Conservation (phyloP, 169 alveolate species). For the Plasmodium gaboni region DNA sequence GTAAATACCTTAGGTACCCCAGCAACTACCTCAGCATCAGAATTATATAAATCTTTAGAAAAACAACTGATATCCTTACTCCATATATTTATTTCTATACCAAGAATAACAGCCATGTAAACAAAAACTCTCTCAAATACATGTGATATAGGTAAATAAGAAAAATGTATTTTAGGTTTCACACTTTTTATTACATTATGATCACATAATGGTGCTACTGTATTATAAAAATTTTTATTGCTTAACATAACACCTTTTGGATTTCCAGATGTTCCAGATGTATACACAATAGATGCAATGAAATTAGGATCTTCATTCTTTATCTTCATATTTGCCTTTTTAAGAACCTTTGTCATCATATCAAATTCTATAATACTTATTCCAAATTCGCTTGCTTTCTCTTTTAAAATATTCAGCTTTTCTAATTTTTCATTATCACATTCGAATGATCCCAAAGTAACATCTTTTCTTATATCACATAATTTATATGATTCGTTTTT, state of each 20-base stretch:
- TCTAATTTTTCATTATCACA: not conserved
- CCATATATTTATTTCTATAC: conserved; percentile 30
- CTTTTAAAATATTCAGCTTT: not conserved
- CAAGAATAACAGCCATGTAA: conserved; percentile 22
- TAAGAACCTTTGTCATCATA: not conserved
- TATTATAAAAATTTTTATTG: conserved; percentile 76
- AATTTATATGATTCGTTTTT: not conserved
- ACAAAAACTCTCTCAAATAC: conserved; percentile 92
- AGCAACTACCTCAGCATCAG: conserved; percentile 8
- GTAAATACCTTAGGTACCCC: conserved; percentile 69
- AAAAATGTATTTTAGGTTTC: conserved; percentile 80
- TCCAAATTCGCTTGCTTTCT: not conserved
- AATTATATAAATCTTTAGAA: not conserved
- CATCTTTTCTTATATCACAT: not conserved
- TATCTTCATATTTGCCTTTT: not conserved
- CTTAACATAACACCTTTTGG: conserved; percentile 98
- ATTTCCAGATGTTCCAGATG: conserved; percentile 98
- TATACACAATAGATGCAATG: conserved; percentile 93
- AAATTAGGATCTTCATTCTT: conserved; percentile 78
- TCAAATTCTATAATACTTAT: conserved; percentile 1
- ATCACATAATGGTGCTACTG: conserved; percentile 2
- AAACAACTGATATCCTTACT: conserved; percentile 28
- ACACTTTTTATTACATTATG: not conserved
- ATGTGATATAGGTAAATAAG: conserved; percentile 97
- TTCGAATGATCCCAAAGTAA: too few relatives aligned